Evolutionary conservation across 176 grass and related monocot species (phyloP), one percentile per base, ranked within the genome.

Genomic region (Pontederia crassipes): DNA sequence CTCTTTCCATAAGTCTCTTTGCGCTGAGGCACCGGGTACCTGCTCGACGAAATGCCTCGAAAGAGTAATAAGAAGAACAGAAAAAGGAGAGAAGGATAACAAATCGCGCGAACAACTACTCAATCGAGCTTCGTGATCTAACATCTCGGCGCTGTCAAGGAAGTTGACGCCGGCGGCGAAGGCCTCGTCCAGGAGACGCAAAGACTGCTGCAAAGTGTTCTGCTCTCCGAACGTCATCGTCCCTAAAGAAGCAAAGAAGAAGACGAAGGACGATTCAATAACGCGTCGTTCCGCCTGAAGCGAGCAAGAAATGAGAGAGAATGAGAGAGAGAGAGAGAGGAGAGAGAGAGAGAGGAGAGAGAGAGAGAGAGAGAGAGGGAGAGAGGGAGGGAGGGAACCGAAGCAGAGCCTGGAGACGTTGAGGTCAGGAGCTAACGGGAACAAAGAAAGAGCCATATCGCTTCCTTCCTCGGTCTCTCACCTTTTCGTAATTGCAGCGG

Each of bases 181-280:
- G 56, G 77, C 82, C 68, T 81, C 64, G 52, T 86, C 80, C 52
- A 96, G 86, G 32, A 96, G 91, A 48, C 86, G 69, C 12, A 85
- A 72, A 28, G 91, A 90, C 45, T 83, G 66, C 59, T 78, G 24
- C 12, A 71, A 48, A 26, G 75, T 73, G 66, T 62, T 95, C 74
- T 95, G 90, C 68, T 90, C 86, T 15, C 91, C 86, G 75, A 96
- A 85, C 28, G 91, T 87, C 91, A 96, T 90, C 12, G 91, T 96
- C 57, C 86, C 91, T 95, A 69, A 70, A 47, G 12, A 28, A 52
- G 26, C 8, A 35, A 40, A 48, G 5, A 52, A 2, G 7, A 67
- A 54, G 18, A 28, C 28, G 20, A 1, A 10, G 10, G 13, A 17
- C 17, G 8, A 47, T 6, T 55, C 54, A 55, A 7, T 40, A 7